Evolutionary conservation across 108 stramenopile species (phyloP), one percentile per base, ranked within the genome.

Genomic region (Fragilariopsis cylindrus): DNA sequence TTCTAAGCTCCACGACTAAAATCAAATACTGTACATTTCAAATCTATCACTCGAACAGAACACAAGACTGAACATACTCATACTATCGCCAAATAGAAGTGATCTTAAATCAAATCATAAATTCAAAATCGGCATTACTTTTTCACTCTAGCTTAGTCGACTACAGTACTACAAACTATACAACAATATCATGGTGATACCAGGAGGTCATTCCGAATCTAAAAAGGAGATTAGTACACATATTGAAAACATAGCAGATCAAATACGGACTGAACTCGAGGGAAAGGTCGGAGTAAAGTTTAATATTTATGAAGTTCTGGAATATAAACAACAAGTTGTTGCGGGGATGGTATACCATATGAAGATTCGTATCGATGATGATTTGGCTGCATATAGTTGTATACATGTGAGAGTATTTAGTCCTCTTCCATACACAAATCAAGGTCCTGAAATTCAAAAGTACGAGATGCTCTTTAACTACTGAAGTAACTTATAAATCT

Each of bases 281-380:
- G 65, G 15, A 65, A 18, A 63, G 15, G 16, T 30, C 18, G 62
- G 62, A 18, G 5, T 15, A 5, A 4, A 63, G 42, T 40, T 64
- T 21, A 15, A 0, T 7, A 4, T 7, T 13, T 65, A 65, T 12
- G 11, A 13, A 12, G 65, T 65, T 7, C 15, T 65, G 44, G 65
- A 65, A 46, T 65, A 43, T 48, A 41, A 44, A 4, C 42, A 40
- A 11, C 65, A 65, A 44, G 65, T 65, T 7, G 65, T 65, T 5
- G 65, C 65, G 15, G 65, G 65, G 44, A 65, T 65, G 65, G 46
- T 65, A 19, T 65, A 65, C 16, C 65, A 65, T 43, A 3, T 46
- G n/a, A 65, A 65, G 46, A 65, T 65, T 46, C 44, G 4, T n/a
- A 46, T 40, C 19, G 12, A 12, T 15, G 15, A 45, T 6, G 7